These are phyloP conservation scores for Amanita phalloides DNA, from an alignment of 768 basidiomycete genomes.

Conservation along the genomic window DNA sequence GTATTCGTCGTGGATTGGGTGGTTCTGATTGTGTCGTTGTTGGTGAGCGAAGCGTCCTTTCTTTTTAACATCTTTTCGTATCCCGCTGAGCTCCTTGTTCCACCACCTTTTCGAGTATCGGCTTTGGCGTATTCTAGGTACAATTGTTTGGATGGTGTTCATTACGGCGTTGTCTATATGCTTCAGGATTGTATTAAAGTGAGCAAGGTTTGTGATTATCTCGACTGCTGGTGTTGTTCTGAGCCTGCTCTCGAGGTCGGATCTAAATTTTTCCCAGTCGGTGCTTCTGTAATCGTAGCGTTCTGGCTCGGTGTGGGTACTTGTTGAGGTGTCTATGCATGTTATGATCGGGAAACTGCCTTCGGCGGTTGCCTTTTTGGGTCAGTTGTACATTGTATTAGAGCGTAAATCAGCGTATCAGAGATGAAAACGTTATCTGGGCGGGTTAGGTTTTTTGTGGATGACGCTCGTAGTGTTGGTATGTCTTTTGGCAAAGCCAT, in stretches of 20 bases:
- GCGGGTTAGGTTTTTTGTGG: neutral
- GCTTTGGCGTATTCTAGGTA: neutral
- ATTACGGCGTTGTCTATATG: neutral
- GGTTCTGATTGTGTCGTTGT: neutral
- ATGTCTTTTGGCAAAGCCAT: neutral
- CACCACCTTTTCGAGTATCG: neutral
- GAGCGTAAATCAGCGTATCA: neutral
- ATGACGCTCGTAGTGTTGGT: neutral
- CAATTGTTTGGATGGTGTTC: neutral
- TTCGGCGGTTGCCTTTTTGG: neutral
- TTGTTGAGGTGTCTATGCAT: neutral
- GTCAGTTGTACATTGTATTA: neutral
- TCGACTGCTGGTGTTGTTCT: too few relatives aligned
- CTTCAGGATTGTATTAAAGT: neutral
- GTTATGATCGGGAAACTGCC: neutral
- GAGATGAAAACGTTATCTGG: neutral
- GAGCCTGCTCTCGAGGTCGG: too few relatives aligned
- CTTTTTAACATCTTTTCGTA: neutral
- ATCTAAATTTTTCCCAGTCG: too few relatives aligned
- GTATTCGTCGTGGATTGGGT: neutral
- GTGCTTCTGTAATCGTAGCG: neutral
- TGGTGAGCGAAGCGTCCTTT: neutral
- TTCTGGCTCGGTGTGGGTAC: too few relatives aligned
- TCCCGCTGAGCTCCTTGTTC: neutral
- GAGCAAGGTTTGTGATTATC: neutral